Evolutionary conservation across 2,329 filamentous ascomycete genomes (phyloP), one percentile per base, ranked within the genome.

Genomic region (Malbranchea zuffiana): DNA sequence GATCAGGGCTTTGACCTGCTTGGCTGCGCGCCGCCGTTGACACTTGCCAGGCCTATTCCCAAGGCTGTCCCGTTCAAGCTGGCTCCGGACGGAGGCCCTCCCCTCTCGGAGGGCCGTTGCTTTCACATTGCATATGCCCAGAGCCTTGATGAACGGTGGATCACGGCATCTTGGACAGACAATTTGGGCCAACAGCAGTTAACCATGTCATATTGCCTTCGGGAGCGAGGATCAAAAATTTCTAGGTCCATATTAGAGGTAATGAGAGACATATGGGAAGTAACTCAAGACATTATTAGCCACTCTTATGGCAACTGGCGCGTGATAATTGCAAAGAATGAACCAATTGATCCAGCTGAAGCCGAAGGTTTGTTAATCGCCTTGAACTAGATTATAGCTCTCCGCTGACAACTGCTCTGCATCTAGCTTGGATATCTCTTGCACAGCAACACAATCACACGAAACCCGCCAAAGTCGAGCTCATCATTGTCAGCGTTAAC

Each of bases 141-240:
- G 23, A 76, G 71, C 44, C 47, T 63, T 6, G 71, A 76, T 45
- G 63, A 68, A 18, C 59, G 65, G 13, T 79, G 75, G 75, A 48
- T 77, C 16, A 71, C 66, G 5, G 72, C 67, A 3, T 68, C 69
- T 1, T 78, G 74, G 74, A 70, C 68, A 1, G 72, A 78, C 53
- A 69, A 62, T 41, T 65, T 60, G 17, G 74, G 74, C 6, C 63
- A 61, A 25, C 63, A 72, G 26, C 69, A 74, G 43, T 60, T 66
- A 13, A 67, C 57, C 2, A 64, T 68, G 41, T 68, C 72, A 0
- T 77, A 75, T 46, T 71, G 69, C 42, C 51, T 75, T 48, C 52
- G 63, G 47, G 49, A 61, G 56, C 44, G 57, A 50, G 42, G 52
- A 13, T 53, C 52, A 16, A 49, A 44, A 31, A 43, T 50, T 10